Percentiles rank a stretch among this genome's conserved stretches.
Evolutionary conservation across 2,329 filamentous ascomycete species (phyloP).

Genomic region (Lachnellula willkommii): DNA sequence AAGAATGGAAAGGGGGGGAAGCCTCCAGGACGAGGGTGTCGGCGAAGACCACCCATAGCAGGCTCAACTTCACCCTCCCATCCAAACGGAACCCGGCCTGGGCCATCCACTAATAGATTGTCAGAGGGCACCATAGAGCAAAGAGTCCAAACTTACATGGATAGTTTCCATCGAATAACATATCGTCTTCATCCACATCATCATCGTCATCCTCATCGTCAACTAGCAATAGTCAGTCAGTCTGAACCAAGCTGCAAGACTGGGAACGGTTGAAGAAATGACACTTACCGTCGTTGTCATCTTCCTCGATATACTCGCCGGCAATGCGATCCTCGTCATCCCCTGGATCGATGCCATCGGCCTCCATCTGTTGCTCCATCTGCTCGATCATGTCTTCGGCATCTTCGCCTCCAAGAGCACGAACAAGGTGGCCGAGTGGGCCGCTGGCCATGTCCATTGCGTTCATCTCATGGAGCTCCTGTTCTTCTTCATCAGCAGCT

Average conservation of each 20-base stretch:
- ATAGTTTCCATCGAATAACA: slow-evolving; percentile 56
- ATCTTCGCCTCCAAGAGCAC: slow-evolving; percentile 40
- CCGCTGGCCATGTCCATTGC: slow-evolving; percentile 38
- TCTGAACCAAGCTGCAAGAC: neutral
- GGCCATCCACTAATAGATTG: slow-evolving; percentile 19
- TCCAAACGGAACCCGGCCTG: slow-evolving; percentile 39
- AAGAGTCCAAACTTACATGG: slow-evolving; percentile 41
- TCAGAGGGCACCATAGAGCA: slow-evolving; percentile 3
- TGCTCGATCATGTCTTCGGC: slow-evolving; percentile 34
- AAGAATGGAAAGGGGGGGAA: slow-evolving; percentile 60
- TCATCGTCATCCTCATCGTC: slow-evolving; percentile 68
- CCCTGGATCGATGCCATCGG: slow-evolving; percentile 46
- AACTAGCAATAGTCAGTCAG: slow-evolving; percentile 23
- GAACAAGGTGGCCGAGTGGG: slow-evolving; percentile 49
- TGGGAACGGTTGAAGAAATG: neutral
- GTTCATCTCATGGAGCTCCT: slow-evolving; percentile 39
- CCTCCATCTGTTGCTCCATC: slow-evolving; percentile 32
- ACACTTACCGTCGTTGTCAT: slow-evolving; percentile 53
- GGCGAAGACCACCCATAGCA: slow-evolving; percentile 38
- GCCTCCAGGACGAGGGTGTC: slow-evolving; percentile 48
- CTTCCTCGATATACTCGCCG: slow-evolving; percentile 49
- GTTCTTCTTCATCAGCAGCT: slow-evolving; percentile 48
- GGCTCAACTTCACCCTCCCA: slow-evolving; percentile 54
- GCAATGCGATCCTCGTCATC: slow-evolving; percentile 39
- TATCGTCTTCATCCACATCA: slow-evolving; percentile 62